Evolutionary conservation across 768 basidiomycete species (phyloP).

Genomic region (Calocybe cyanea): DNA sequence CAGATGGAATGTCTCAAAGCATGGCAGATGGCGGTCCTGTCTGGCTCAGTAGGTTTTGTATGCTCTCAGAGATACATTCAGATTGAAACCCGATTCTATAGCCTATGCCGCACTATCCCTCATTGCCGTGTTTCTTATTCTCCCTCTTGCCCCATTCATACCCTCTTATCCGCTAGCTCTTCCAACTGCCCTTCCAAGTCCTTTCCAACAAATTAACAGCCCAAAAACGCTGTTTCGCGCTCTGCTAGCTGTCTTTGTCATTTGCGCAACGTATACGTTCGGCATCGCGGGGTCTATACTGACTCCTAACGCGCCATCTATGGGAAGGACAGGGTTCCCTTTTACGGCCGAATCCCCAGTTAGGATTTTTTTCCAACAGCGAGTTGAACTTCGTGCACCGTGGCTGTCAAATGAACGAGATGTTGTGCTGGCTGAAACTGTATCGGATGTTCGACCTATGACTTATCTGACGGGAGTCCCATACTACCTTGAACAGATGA

Average conservation of each 20-base stretch:
- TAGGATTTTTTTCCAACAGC: conserved; percentile 71
- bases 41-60: conserved; percentile 35
- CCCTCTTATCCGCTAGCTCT: conserved; percentile 7
- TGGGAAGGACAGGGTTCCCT: conserved; percentile 43
- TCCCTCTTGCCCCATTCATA: conserved; percentile 65
- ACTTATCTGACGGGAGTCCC: conserved; percentile 44
- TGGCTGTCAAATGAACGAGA: conserved; percentile 19
- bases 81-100: conserved; percentile 20
- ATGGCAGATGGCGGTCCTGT: conserved; percentile 59
- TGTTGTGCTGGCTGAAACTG: conserved; percentile 1
- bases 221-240: conserved; percentile 12
- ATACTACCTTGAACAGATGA: conserved; percentile 39
- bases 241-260: conserved; percentile 26
- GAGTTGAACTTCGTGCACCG: conserved; percentile 31
- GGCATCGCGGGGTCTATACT: conserved; percentile 8
- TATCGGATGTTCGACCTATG: conserved; percentile 24
- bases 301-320: conserved; percentile 1
- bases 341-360: conserved; percentile 60
- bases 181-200: not conserved
- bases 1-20: conserved; percentile 52
- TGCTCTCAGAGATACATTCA: not conserved
- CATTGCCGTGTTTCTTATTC: conserved; percentile 44
- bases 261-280: conserved; percentile 40
- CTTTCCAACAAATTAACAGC: conserved; percentile 4
- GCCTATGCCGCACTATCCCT: conserved; percentile 48